Percentiles rank a stretch among this genome's conserved stretches.
phyloP scores from a whole-genome alignment of 495 filamentous ascomycete species.

The Terfezia claveryi region DNA sequence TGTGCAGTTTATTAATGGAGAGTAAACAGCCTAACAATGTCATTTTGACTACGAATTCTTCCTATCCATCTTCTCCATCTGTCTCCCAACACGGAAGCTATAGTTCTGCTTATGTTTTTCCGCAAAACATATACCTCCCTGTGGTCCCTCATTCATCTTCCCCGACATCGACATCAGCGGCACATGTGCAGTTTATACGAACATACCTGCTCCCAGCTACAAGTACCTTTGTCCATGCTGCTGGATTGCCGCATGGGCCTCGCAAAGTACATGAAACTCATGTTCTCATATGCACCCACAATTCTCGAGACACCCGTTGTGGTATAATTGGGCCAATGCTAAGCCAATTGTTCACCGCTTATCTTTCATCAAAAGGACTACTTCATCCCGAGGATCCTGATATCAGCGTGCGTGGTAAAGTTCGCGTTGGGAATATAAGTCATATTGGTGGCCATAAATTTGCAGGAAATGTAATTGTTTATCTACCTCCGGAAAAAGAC shows the following conservation, averaged over 20 bases:
- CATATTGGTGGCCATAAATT: conserved; percentile 88
- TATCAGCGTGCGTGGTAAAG: conserved; percentile 7
- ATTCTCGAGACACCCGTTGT: conserved; percentile 54
- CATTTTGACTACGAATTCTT: neutral
- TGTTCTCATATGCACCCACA: conserved; percentile 71
- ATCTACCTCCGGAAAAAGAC: conserved; percentile 41
- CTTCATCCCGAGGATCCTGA: conserved; percentile 2
- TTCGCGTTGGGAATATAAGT: conserved; percentile 52
- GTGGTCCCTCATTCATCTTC: neutral
- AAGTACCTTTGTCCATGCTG: neutral
- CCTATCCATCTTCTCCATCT: neutral
- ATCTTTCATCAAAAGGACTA: conserved; percentile 19
- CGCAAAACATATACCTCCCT: neutral
- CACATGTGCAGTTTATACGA: neutral
- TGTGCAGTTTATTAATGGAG: neutral
- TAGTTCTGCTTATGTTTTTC: neutral
- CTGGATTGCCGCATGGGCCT: neutral
- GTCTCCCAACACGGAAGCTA: neutral
- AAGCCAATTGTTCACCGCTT: conserved; percentile 38
- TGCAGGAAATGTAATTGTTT: conserved; percentile 83
- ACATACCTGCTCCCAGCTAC: neutral
- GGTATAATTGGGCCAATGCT: conserved; percentile 58
- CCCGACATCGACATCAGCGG: neutral
- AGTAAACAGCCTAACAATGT: neutral
- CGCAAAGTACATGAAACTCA: conserved; percentile 42